Base-by-base conservation (phyloP, 208 protist genomes). In the Trypanosoma grayi region DNA sequence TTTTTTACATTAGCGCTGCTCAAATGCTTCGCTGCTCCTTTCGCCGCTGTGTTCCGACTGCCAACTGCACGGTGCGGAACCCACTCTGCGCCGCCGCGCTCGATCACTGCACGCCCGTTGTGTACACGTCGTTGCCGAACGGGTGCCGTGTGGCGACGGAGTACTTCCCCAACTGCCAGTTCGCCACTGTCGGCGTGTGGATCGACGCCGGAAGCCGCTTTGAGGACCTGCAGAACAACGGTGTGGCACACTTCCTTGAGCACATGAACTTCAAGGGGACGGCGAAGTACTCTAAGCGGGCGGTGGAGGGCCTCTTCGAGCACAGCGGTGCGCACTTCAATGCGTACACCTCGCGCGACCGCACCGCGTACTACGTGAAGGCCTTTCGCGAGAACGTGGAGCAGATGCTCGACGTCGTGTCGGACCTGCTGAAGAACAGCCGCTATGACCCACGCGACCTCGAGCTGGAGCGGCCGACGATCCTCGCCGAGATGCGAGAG, bases 211-310 rank as follows among this genome's bases (percentile, higher is more conserved):
- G 98, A 41, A 97, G 85, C 60, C 92, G 97, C 30, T 99, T 97
- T 56, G 98, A 99, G 85, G 96, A 79, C 18, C 72, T 91, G n/a
- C 62, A 85, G 24, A 99, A 97, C 82, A 99, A 98, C 77, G 98
- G 98, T 46, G 90, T 97, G 18, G 98, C 98, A 27, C 98, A 99
- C 69, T 99, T 99, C 63, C 82, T 99, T 1, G 98, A 99, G 82
- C 98, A 99, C 79, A 98, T 99, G 94, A 93, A 96, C 68, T 99
- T 99, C 79, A 99, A 99, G 60, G 98, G 98, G 27, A 99, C 98
- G 6, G 65, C 79, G 5, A 87, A 74, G 24, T 95, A 97, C 64
- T 90, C 93, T 5, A 90, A 95, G 67, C 30, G 74, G 14, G 79
- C 93, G n/a, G 82, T 98, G 50, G 97, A 99, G 77, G 56, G 74